Conservation (phyloP, 352 stramenopile genomes). For the Stramenopiles sp. region DNA sequence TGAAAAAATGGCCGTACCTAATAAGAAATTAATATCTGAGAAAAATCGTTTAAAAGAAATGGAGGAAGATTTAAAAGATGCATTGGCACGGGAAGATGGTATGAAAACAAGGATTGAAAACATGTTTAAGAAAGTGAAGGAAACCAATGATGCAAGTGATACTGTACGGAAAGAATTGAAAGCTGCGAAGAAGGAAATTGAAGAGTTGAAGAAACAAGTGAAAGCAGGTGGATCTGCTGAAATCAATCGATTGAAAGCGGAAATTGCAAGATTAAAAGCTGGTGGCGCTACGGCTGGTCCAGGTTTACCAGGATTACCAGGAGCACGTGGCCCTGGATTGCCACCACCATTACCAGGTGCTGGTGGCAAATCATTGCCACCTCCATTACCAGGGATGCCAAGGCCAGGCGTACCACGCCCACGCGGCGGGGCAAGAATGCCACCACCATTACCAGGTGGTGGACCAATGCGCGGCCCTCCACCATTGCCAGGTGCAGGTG, state of each 20-base stretch:
- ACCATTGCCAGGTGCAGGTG: neutral
- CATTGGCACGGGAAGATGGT: conserved; percentile 1
- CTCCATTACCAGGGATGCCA: neutral
- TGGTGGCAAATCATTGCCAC: neutral
- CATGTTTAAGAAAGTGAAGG: conserved; percentile 7
- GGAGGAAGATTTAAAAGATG: conserved; percentile 7
- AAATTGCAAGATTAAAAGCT: neutral
- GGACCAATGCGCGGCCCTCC: neutral
- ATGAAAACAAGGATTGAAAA: conserved; percentile 9
- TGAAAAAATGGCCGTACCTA: neutral
- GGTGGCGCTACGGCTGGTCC: neutral
- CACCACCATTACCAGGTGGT: neutral
- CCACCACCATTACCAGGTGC: neutral
- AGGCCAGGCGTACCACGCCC: neutral
- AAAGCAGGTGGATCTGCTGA: neutral
- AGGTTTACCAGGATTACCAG: neutral
- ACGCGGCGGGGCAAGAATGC: neutral
- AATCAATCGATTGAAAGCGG: neutral
- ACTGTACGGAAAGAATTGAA: neutral
- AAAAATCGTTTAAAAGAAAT: neutral
- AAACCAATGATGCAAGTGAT: neutral
- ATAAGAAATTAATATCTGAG: neutral
- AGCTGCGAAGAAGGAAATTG: neutral
- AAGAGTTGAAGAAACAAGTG: neutral
- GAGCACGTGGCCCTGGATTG: neutral